Evolutionary conservation across 2,329 filamentous ascomycete genomes (phyloP), one percentile per base, ranked within the genome.

Genomic region (Diaporthe vaccinii): DNA sequence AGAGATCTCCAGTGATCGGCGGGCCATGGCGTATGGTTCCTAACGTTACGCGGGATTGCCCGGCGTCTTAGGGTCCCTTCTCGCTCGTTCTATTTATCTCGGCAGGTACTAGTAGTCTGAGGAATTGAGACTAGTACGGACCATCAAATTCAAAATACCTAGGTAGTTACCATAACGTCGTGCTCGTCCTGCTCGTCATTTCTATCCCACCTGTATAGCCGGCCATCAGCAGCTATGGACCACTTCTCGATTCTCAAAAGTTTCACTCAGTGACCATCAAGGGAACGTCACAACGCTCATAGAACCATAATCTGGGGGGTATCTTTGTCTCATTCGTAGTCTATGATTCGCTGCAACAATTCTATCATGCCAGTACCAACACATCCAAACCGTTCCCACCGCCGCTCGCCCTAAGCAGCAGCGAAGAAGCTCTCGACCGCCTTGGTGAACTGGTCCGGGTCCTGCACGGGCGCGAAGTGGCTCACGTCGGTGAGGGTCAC

Each of bases 381-480:
- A 41, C 49, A 53, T 68, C 1, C 49, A 39, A 28, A 28, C 8
- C 17, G 14, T n/a, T 22, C 41, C 41, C 20, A 2, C 34, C 9
- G 9, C 9, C 7, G 1, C 44, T 51, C 55, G 5, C 20, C 17
- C 44, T 67, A 67, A 34, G 41, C 39, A 14, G 65, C 65, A 69
- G 49, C 49, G 17, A 84, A 78, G 53, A 82, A 84, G 34, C 78
- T 75, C 76, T 80, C 76, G 8, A 84, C 78, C 28, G 82, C 82
- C 17, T 76, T 74, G 3, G 82, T 79, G 68, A 84, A 84, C 76
- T 83, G 80, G 2, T 78, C 79, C 4, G 85, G 83, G 77, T 86
- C 82, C 77, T 86, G 85, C 22, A 86, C 46, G 1, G 85, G 85
- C 49, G 84, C 85, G 77, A 86, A 86, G 75, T 86, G 85, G 75